Evolutionary conservation across 169 alveolate genomes (phyloP), one percentile per base, ranked within the genome.

Genomic region (Cryptosporidium sp.): DNA sequence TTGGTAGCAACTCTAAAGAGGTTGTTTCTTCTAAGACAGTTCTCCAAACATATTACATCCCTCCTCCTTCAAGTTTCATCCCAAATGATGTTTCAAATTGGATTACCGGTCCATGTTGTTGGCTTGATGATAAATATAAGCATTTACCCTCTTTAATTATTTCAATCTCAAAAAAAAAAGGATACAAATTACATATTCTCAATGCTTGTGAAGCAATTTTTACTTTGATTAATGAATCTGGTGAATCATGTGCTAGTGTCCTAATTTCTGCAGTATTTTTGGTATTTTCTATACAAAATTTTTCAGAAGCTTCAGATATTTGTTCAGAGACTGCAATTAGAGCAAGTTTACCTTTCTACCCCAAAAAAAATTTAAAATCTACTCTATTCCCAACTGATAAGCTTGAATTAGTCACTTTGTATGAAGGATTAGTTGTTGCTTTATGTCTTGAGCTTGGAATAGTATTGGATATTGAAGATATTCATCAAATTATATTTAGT

Each of bases 81-180:
- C 89, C 89, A n/a, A 80, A 65, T 80, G 89, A 80, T 50, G 69
- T 65, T n/a, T 80, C 73, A 16, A 80, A 80, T 39, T 80, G 89
- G 89, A 80, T 80, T 10, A 62, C 75, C 23, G 89, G 89, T 23
- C 89, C 89, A 9, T 80, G 89, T 61, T 80, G 59, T 62, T 80
- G 89, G 89, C 67, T 80, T n/a, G 35, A 80, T 35, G 67, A 80
- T 39, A 59, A 62, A 37, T 41, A 62, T 29, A 80, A 65, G 59
- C 73, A 65, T 18, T 18, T 80, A 16, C 89, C 89, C 23, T 29
- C 73, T 29, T 73, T 80, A 35, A 39, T 80, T 16, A 43, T 65
- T 8, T 59, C 89, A 7, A 80, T 80, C 2, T 59, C 89, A 62
- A 59, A 59, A 29, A 55, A 41, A 59, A 50, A 45, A 9, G 89